Evolutionary conservation across 495 filamentous ascomycete genomes (phyloP).

Genomic region (Penicillium silybi): DNA sequence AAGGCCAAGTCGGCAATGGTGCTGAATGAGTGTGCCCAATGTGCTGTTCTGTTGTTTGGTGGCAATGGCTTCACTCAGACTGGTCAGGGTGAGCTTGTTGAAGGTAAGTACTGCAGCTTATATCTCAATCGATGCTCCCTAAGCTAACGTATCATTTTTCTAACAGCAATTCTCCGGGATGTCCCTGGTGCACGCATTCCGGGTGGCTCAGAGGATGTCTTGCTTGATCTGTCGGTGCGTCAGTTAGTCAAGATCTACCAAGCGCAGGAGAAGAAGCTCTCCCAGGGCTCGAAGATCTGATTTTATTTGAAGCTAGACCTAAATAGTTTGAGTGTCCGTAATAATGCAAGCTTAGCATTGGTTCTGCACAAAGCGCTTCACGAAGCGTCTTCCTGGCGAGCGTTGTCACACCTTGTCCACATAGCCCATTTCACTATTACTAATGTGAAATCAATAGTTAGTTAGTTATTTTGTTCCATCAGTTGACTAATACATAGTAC

Average conservation of each 20-base stretch:
- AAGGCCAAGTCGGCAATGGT: conserved; percentile 72
- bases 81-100: conserved; percentile 67
- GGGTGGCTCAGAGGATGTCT: conserved; percentile 71
- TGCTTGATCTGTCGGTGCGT: conserved; percentile 65
- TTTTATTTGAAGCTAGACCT: not conserved
- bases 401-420: too few species aligned
- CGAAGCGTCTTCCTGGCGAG: too few species aligned
- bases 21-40: conserved; percentile 64
- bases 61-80: conserved; percentile 67
- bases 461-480: too few species aligned
- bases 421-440: too few species aligned
- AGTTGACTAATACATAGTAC: too few species aligned
- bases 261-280: conserved; percentile 57
- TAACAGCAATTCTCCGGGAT: conserved; percentile 59
- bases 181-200: conserved; percentile 61
- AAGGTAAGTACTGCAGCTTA: conserved; percentile 41
- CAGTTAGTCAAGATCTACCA: conserved; percentile 72
- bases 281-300: conserved; percentile 40
- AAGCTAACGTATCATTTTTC: not conserved
- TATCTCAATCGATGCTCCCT: not conserved
- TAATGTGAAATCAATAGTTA: too few species aligned
- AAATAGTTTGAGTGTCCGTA: not conserved
- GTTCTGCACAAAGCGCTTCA: too few species aligned
- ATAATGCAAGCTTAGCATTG: too few species aligned
- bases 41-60: conserved; percentile 65